Evolutionary conservation across 164 flowering plant genomes (phyloP), one percentile per base, ranked within the genome.

Genomic region (Vitis rupestris): DNA sequence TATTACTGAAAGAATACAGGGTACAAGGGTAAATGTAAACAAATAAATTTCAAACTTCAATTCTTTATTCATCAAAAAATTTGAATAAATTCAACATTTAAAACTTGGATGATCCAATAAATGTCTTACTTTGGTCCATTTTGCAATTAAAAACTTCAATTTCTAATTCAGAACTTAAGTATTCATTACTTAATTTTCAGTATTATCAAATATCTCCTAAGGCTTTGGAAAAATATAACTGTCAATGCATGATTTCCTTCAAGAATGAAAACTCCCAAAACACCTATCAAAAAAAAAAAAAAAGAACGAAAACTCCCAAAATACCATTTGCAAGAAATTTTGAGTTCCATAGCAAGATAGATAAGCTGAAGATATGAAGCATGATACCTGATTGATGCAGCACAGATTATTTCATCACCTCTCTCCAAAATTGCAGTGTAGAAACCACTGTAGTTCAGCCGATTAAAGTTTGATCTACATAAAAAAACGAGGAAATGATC

Each of bases 371-470:
- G 12, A 53, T 15, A 11, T 15, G 61, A 61, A 59, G 62, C 50
- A 66, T 15, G 2, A 49, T 84, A 96, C 99, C 99, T 93, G 86
- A 96, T 82, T 63, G 97, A 90, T 71, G 99, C 99, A 23, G 91
- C 98, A 50, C 88, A 86, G 55, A 93, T 81, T 50, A 93, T 83
- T 77, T 96, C 99, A 81, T 96, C 99, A 70, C 93, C 93, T 71
- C 82, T 92, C 83, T 96, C 98, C 81, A 96, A 69, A 69, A 96
- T 74, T 63, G 75, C 84, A 67, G 98, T 85, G 70, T 87, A 89
- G 75, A 93, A 96, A 61, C 97, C 94, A 82, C 88, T 70, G 61
- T 80, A 96, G 61, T 88, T 86, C 63, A 96, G 79, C 74, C 99
- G 78, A 74, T 75, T 86, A 71, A 96, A 90, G 82, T 93, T 96